Conservation (phyloP, 2,329 filamentous ascomycete genomes). For the Cercospora nicotianae region DNA sequence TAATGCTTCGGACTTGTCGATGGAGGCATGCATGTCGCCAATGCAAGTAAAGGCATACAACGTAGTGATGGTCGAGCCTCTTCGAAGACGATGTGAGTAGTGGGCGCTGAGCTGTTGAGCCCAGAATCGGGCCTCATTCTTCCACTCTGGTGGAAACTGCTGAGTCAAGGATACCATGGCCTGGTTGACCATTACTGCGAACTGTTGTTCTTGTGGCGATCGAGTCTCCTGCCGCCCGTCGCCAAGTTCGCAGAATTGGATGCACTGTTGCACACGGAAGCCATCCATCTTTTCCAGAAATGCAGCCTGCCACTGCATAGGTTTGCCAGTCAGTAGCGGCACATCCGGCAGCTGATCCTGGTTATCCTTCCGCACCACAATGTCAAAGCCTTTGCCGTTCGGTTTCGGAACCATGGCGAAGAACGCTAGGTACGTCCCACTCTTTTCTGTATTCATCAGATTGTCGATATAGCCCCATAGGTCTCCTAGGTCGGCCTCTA, state of each 20-base stretch:
- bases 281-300: constrained; percentile 41
- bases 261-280: constrained; percentile 23
- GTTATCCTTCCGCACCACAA: constrained; percentile 44
- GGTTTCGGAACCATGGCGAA: constrained; percentile 40
- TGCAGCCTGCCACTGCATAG: constrained; percentile 36
- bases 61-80: constrained; percentile 38
- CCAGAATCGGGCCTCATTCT: constrained; percentile 47
- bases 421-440: constrained; percentile 42
- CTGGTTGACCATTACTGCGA: constrained; percentile 40
- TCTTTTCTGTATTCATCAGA: constrained; percentile 40
- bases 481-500: constrained; percentile 61
- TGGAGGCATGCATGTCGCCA: constrained; percentile 36
- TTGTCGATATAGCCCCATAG: constrained; percentile 63
- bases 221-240: constrained; percentile 14
- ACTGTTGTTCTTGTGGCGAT: constrained; percentile 34
- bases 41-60: constrained; percentile 47
- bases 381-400: constrained; percentile 43
- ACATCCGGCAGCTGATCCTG: constrained; percentile 50
- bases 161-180: constrained; percentile 35
- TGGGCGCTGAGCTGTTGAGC: constrained; percentile 41
- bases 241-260: constrained; percentile 28
- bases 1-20: constrained; percentile 32
- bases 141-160: constrained; percentile 43
- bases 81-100: constrained; percentile 31
- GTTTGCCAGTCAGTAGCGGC: constrained; percentile 38